Evolutionary conservation across 768 basidiomycete genomes (phyloP).

Genomic region (Suillus subaureus): DNA sequence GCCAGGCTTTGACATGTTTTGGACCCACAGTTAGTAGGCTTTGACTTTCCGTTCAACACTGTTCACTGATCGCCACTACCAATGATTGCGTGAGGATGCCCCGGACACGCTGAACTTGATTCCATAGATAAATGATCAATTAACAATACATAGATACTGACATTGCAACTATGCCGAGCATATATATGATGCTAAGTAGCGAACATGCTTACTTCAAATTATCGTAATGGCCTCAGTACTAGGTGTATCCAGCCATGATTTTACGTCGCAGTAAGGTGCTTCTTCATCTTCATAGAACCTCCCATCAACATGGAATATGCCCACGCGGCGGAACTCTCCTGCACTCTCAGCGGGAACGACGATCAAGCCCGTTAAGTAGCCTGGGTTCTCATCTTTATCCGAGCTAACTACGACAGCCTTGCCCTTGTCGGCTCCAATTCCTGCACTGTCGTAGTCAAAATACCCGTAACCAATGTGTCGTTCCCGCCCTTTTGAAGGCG

Average conservation of each 20-base stretch:
- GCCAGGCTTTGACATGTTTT: background rate
- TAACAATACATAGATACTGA: background rate
- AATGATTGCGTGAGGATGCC: background rate
- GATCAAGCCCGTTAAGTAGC: background rate
- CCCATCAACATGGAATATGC: background rate
- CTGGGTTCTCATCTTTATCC: background rate
- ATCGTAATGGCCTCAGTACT: background rate
- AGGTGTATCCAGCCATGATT: background rate
- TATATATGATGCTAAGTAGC: background rate
- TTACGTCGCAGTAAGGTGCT: constrained; percentile 4
- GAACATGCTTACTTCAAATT: background rate
- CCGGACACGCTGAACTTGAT: background rate
- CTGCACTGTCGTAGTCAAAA: constrained; percentile 4
- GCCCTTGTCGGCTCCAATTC: constrained; percentile 1
- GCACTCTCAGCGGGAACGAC: background rate
- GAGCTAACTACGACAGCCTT: constrained; percentile 6
- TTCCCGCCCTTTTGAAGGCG: background rate
- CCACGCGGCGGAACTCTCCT: constrained; percentile 5
- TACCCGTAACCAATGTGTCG: constrained; percentile 8
- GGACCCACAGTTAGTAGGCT: background rate
- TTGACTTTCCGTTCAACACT: background rate
- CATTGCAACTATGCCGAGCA: background rate
- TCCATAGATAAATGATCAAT: background rate
- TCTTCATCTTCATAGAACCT: constrained; percentile 6
- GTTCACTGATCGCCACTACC: background rate